phyloP scores from a whole-genome alignment of 1,139 yeast genomes.

The Hyphopichia khmerensis region DNA sequence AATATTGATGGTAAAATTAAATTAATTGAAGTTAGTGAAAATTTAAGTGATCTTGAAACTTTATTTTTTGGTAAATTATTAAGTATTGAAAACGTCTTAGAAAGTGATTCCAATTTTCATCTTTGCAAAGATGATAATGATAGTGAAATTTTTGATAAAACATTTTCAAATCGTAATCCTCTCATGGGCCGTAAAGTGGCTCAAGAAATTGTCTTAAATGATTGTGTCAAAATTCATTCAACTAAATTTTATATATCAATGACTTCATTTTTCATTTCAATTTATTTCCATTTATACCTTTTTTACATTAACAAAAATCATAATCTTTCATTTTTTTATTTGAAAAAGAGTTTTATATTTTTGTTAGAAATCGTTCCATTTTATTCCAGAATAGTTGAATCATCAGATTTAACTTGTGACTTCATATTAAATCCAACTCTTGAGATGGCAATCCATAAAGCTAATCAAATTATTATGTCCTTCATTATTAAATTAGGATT shows the following conservation, averaged over 20 bases:
- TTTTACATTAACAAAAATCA: constrained; percentile 22
- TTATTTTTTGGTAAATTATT: constrained; percentile 23
- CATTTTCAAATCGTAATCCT: background rate
- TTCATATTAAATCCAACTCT: constrained; percentile 35
- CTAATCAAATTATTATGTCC: constrained; percentile 20
- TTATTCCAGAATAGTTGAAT: constrained; percentile 26
- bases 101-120: constrained; percentile 18
- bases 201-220: background rate
- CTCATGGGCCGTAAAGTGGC: background rate
- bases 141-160: background rate
- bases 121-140: constrained; percentile 22
- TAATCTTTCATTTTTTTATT: constrained; percentile 28
- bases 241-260: constrained; percentile 1
- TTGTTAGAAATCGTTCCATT: constrained; percentile 29
- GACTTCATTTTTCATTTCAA: constrained; percentile 18
- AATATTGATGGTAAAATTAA: constrained; percentile 19
- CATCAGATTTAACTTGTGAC: constrained; percentile 33
- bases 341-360: constrained; percentile 25
- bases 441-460: constrained; percentile 28
- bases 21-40: constrained; percentile 19
- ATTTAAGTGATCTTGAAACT: constrained; percentile 29
- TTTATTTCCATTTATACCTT: constrained; percentile 28
- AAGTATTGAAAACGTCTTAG: constrained; percentile 18
- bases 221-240: background rate
- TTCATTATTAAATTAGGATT: constrained; percentile 1